These are phyloP conservation scores for Kondoa subrosea DNA, from an alignment of 768 basidiomycete species.

Conservation along the genomic window DNA sequence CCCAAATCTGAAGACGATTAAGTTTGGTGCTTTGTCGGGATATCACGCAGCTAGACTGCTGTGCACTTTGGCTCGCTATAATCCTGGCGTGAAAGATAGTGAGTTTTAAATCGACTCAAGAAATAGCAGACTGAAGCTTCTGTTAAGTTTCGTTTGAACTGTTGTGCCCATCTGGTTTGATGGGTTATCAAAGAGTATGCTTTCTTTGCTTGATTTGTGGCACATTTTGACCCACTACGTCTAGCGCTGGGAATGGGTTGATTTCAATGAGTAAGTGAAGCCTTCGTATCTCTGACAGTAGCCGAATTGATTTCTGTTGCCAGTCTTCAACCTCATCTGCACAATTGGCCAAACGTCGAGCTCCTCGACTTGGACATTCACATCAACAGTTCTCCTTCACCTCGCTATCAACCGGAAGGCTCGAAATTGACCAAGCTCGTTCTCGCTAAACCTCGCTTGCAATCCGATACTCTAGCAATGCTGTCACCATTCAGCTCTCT, in stretches of 20 bases:
- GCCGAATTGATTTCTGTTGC: background rate
- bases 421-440: background rate
- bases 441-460: background rate
- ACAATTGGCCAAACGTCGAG: background rate
- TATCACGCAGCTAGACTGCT: background rate
- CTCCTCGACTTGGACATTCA: background rate
- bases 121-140: background rate
- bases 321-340: background rate
- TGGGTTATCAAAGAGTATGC: background rate
- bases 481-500: background rate
- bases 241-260: background rate
- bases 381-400: background rate
- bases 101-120: background rate
- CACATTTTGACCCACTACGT: too few relatives aligned
- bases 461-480: background rate
- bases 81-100: background rate
- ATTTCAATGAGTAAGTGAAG: background rate
- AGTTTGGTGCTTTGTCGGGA: background rate
- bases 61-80: background rate
- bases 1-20: background rate
- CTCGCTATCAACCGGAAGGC: background rate
- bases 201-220: too few relatives aligned
- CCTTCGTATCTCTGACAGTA: background rate
- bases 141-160: background rate
- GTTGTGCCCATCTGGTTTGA: background rate